A percentile compares a stretch with the other conserved stretches of the same genome.
Evolutionary conservation across 257 asterid genomes (phyloP).

Genomic region (Cinchona pubescens): DNA sequence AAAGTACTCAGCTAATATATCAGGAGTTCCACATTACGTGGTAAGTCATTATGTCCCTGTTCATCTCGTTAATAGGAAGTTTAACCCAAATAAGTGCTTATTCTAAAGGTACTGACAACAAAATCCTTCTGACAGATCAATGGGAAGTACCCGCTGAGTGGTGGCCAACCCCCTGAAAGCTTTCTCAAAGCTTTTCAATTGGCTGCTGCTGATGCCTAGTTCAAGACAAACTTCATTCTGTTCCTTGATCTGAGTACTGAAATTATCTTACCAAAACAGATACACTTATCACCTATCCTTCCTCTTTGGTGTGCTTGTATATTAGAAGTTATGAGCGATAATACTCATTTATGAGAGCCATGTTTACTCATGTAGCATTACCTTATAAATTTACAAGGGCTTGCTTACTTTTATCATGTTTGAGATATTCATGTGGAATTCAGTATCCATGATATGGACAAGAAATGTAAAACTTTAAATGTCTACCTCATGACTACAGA

Average conservation of each 20-base stretch:
- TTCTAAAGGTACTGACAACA: neutral
- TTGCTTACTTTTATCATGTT: neutral
- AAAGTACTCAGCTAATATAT: conserved; percentile 42
- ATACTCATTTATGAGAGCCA: too few species aligned
- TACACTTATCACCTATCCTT: neutral
- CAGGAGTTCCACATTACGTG: conserved; percentile 70
- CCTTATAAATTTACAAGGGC: neutral
- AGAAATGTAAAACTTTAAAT: neutral
- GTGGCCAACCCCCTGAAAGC: conserved; percentile 78
- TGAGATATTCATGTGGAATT: neutral
- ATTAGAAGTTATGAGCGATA: neutral
- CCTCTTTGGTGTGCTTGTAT: neutral
- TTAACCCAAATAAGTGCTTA: neutral
- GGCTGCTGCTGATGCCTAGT: conserved; percentile 32
- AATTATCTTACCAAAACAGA: neutral
- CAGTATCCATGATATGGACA: neutral
- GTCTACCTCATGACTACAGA: too few species aligned
- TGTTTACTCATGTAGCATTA: conserved; percentile 5
- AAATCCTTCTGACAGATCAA: conserved; percentile 46
- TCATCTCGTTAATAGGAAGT: neutral
- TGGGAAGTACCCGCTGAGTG: conserved; percentile 61
- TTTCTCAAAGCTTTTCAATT: conserved; percentile 54
- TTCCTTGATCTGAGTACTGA: neutral
- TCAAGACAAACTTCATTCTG: neutral
- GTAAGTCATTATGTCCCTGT: conserved; percentile 34